Percentiles rank a stretch among this genome's conserved stretches.
Evolutionary conservation across 1,284 basidiomycete species (phyloP).

Genomic region (Neonothopanus nambi): DNA sequence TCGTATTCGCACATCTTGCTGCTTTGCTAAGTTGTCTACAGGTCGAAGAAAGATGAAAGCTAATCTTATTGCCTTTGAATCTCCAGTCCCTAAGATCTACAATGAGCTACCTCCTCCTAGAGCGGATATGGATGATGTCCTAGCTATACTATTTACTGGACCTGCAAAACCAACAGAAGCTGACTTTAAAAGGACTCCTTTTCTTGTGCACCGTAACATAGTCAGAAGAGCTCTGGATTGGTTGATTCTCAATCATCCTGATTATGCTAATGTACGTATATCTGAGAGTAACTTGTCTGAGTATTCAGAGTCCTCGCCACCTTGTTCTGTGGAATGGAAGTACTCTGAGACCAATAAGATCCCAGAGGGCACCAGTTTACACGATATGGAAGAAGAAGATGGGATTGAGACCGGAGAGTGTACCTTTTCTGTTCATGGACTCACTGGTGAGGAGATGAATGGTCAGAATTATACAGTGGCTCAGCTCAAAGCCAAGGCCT

Average conservation of each 20-base stretch:
- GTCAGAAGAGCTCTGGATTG: slow-evolving; percentile 29
- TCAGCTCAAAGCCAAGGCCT: slow-evolving; percentile 11
- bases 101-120: slow-evolving; percentile 14
- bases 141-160: neutral
- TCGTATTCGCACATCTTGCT: no score
- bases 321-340: neutral
- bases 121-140: neutral
- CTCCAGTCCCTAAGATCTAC: no score
- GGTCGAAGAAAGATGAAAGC: slow-evolving; percentile 23
- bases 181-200: no score
- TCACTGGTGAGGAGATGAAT: slow-evolving; percentile 19
- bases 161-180: slow-evolving; percentile 18
- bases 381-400: slow-evolving; percentile 17
- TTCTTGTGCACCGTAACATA: slow-evolving; percentile 22
- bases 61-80: slow-evolving; percentile 27
- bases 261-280: slow-evolving; percentile 29
- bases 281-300: neutral
- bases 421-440: slow-evolving; percentile 22
- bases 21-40: slow-evolving; percentile 21
- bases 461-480: slow-evolving; percentile 6
- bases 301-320: neutral
- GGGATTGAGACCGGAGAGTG: slow-evolving; percentile 18
- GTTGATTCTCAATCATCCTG: slow-evolving; percentile 31
- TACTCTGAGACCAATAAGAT: neutral
- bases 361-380: neutral